Evolutionary conservation across 306 rosid genomes (phyloP), one percentile per base, ranked within the genome.

Genomic region (Canavalia ensiformis): DNA sequence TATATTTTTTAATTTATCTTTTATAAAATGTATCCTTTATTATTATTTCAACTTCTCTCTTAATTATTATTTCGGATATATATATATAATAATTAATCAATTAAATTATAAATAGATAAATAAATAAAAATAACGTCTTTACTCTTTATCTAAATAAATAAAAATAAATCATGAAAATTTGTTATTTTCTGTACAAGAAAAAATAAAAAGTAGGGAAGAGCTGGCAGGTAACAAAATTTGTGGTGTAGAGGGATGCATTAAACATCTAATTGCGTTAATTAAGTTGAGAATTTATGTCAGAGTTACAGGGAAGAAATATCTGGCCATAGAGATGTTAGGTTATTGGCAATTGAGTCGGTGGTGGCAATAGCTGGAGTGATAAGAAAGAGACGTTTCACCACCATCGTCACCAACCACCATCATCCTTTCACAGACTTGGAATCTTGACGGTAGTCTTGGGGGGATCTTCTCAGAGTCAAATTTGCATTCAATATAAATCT

Each of bases 381-480:
- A 49, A 49, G 79, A 74, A 74, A 74, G 81, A 64, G 81, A 77
- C 41, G 65, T 28, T 31, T 0, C 59, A 76, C 50, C 73, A 76
- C 72, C 81, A 76, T 63, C 51, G 35, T 76, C 35, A 51, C 44
- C 11, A 10, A 31, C 41, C 12, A 13, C 12, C 0, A 47, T 31
- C 63, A 47, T 76, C 51, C 63, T 76, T 76, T 73, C 63, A 62
- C 62, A 62, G 47, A 30, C 28, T 66, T 59, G 29, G 49, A 76
- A 60, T 75, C 46, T 72, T n/a, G 25, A 18, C n/a, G 5, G 6
- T 72, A 18, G 4, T 55, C 44, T 7, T 54, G 35, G 45, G 8
- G 63, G 76, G 9, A 72, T 72, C 65, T 72, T 35, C 8, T 47
- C 3, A 47, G 13, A 47, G 52, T 47, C 0, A 1, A 10, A 47